Base-by-base conservation (phyloP, 2,329 filamentous ascomycete species). In the Penicillium thymicola region DNA sequence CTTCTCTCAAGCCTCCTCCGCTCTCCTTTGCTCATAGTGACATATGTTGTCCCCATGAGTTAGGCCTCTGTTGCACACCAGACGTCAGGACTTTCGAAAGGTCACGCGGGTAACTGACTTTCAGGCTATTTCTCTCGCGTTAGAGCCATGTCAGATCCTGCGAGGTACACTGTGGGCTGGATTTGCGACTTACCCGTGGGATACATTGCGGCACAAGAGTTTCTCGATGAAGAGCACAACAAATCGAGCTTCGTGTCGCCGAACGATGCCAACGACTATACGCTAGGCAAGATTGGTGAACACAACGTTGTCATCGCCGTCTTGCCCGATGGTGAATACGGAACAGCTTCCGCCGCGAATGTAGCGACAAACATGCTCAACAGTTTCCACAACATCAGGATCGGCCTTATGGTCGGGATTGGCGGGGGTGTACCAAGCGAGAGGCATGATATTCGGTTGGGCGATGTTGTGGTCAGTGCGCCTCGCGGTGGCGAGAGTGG, bases 361-460 rank as follows among this genome's bases (percentile, higher is more conserved):
- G 16, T 36, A 36, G 34, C 34, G 2, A 36, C 16, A 1, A 36
- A 36, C 8, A 36, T 36, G 34, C 34, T 36, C 7, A 36, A 2
- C 5, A 36, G 6, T 8, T 36, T 36, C 8, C 14, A 9, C 34
- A 36, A n/a, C 34, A 9, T 36, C 7, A 36, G 34, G 16, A n/a
- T 36, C 6, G 34, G 34, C 7, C 34, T 36, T 3, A 36, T 36
- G 34, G 34, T 36, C 7, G 34, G 34, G 21, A 75, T 79, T 43
- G 77, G 71, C 1, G 72, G 72, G n/a, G 70, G 67, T 13, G 64
- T 53, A 27, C 68, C 67, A 36, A 36, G 34, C 7, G 34, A n/a
- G 4, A 36, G 4, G 6, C 34, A 36, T 16, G 68, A 72, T 55
- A 68, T 72, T 23, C 64, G 67, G 4, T 66, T 73, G 4, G 57